Evolutionary conservation across 73 alveolate species (phyloP), one percentile per base, ranked within the genome.

Genomic region (Effrenium voratum): DNA sequence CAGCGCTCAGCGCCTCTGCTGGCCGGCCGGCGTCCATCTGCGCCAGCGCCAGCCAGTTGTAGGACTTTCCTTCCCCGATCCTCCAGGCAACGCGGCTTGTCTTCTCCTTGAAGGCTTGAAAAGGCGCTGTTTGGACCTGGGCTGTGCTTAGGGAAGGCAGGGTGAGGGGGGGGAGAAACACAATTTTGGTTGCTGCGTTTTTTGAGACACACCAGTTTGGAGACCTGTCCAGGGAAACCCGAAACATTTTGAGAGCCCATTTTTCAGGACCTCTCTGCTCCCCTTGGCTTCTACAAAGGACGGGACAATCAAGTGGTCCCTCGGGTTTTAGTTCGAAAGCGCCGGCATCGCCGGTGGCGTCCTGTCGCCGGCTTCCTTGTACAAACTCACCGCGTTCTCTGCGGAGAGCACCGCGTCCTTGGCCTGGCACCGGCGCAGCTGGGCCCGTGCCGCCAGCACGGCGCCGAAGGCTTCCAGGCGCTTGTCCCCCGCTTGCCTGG

Each of bases 351-450:
- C 46, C 60, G 60, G 43, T 81, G 47, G 3, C 92, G 44, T 76
- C 36, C 50, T n/a, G 55, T 81, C 68, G 36, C 92, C 68, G 28
- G 92, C 73, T 49, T 81, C 92, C 40, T 90, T 90, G 86, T 75
- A 90, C 76, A 90, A 34, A 30, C 88, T 87, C 52, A 90, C 63
- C 19, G 97, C 97, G 45, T 86, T 44, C 77, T 90, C 77, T 12
- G 97, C 97, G 0, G 97, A 90, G 34, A 90, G 97, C 44, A 41
- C 87, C 75, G 97, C 97, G 47, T 90, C 97, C 76, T 90, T 90
- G 57, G 97, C 82, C 34, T 68, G 86, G 75, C 88, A 68, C 66
- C 97, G 87, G n/a, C 97, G 86, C n/a, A 90, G 97, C 87, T 90
- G 97, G 6, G 88, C 87, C 32, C 41, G 75, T 38, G 88, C 86